Base-by-base conservation (phyloP, 371 early-diverging fungal species). In the Zopfochytrium polystomum region DNA sequence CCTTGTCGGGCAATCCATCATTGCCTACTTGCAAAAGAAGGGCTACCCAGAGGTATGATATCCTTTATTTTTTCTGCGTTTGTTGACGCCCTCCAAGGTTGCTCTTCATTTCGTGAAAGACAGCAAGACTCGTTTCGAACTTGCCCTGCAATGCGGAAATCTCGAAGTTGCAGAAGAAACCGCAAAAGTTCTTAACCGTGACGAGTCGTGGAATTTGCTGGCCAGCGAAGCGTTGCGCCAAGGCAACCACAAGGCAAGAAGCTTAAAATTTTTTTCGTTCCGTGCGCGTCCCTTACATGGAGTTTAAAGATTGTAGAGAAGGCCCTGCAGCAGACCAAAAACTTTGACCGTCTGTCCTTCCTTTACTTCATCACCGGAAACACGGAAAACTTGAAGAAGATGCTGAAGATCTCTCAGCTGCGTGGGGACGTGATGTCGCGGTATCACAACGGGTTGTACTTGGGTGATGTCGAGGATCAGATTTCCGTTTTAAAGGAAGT, bases 91-190 rank as follows among this genome's bases (percentile, higher is more conserved):
- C 23, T 25, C 33, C 6, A 62, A 83, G 80, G 89, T 99, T 70
- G 99, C 99, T 2, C 79, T 99, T 32, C 95, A 97, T 70, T 98
- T 96, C 83, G 95, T 99, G 33, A 89, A 93, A 63, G 99, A 99
- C 64, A 84, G 85, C 61, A 87, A 86, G 54, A 92, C 96, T 3
- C 88, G 96, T 5, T 96, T 98, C 71, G 98, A 97, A 67, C 83
- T 99, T 32, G 96, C 95, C 15, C 66, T 97, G 29, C 95, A 95
- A 71, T 96, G 96, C 62, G 96, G 95, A 34, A 93, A 97, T 69
- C 70, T 97, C 47, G 90, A 93, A 51, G 90, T 92, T 54, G 96
- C 95, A 2, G 74, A 91, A 34, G 94, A 93, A 67, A 90, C 91
- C 3, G 96, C 96, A 52, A 89, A 91, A 67, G 70, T 82, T 0